Base-by-base conservation (phyloP, 2,329 filamentous ascomycete genomes). In the Biscogniauxia sp. region DNA sequence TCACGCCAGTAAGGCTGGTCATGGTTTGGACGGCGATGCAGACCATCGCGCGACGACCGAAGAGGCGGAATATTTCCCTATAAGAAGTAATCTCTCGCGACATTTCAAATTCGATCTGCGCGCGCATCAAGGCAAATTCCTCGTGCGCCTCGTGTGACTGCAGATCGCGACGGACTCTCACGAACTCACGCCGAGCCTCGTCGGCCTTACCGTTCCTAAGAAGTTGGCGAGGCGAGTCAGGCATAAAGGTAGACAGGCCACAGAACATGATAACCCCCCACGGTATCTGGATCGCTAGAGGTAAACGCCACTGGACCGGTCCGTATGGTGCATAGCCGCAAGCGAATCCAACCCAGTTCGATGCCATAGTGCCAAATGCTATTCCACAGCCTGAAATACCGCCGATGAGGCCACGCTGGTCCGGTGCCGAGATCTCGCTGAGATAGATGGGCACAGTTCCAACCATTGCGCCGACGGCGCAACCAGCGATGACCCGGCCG, bases 271-370 rank as follows among this genome's bases (percentile, higher is more conserved):
- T 74, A 4, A 85, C 67, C 2, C 82, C 82, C 80, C 81, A 85
- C 0, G 83, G 82, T 11, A 84, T 79, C 68, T 85, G 83, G 25
- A 85, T 77, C 0, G 75, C 82, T 2, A 85, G 76, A 0, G 83
- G 83, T 0, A 85, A 72, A 11, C 83, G 78, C 83, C 83, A 86
- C 68, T 85, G 83, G 0, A 78, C 70, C 3, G 77, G 67, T 0
- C 83, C 83, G 59, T 84, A 83, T 0, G 82, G 76, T 0, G 82
- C 81, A 58, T 79, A 84, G 20, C 79, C 77, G 62, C 82, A 84
- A 0, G 81, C 82, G 64, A 80, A 85, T 2, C 83, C 83, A 3
- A 84, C 78, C 83, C 83, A 85, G 68, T 85, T 86, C 4, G 80
- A 82, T 63, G 76, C 73, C 81, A 84, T 84, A 3, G 81, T 84